Evolutionary conservation across 768 basidiomycete species (phyloP).

Genomic region (Suillus discolor): DNA sequence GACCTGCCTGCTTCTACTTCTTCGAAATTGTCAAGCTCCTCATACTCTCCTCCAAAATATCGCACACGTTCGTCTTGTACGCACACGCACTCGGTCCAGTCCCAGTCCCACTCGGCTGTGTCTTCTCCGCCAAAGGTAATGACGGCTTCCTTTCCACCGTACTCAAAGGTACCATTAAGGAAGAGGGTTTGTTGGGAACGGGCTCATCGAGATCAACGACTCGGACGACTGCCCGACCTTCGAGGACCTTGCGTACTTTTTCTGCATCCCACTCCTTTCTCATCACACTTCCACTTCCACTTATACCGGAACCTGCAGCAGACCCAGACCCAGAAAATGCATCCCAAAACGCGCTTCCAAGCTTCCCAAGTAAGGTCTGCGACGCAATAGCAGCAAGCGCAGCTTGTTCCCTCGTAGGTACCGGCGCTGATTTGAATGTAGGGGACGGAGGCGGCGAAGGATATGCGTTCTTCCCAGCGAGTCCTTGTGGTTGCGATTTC

Average conservation of each 20-base stretch:
- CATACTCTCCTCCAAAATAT: constrained; percentile 70
- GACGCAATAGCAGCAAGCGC: constrained; percentile 67
- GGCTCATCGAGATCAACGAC: constrained; percentile 74
- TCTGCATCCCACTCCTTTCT: constrained; percentile 63
- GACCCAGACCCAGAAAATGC: constrained; percentile 66
- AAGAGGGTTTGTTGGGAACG: not conserved
- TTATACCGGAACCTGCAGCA: not conserved
- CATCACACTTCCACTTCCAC: constrained; percentile 5
- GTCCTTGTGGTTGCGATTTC: constrained; percentile 29
- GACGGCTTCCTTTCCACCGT: not conserved
- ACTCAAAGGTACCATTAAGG: not conserved
- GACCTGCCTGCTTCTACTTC: constrained; percentile 34
- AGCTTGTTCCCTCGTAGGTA: constrained; percentile 35
- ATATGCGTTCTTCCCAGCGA: constrained; percentile 30
- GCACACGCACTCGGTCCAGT: constrained; percentile 16
- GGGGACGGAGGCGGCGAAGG: constrained; percentile 51
- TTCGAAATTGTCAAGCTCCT: constrained; percentile 61
- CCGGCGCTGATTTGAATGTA: constrained; percentile 20
- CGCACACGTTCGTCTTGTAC: constrained; percentile 29
- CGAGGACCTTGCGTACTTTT: constrained; percentile 79
- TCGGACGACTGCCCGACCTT: constrained; percentile 78
- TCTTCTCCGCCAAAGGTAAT: not conserved
- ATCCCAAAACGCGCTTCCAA: constrained; percentile 85
- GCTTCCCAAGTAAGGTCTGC: constrained; percentile 71
- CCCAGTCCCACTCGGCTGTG: constrained; percentile 17